Conservation (phyloP, 176 grass and related monocot species). For the Hyparrhenia diplandra region DNA sequence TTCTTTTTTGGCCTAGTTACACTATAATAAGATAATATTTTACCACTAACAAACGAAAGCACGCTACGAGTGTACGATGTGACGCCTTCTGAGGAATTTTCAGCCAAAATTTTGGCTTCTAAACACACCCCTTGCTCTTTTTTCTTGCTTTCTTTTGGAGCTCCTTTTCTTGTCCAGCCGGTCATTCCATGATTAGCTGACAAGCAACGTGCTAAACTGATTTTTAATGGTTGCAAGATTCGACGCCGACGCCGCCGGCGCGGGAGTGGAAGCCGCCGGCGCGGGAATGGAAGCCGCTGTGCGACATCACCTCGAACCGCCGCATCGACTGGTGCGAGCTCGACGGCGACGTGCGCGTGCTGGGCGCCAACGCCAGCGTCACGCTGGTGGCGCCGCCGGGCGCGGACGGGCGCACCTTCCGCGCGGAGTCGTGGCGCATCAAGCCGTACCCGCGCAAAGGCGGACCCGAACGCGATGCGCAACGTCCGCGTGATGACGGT, state of each 20-base stretch:
- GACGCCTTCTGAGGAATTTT: too few species aligned
- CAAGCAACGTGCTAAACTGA: conserved; percentile 16
- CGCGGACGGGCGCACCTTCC: conserved; percentile 34
- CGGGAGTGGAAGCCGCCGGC: too few species aligned
- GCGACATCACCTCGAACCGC: conserved; percentile 57
- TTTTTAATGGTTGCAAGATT: conserved; percentile 22
- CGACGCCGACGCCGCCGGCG: too few species aligned
- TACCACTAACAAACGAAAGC: too few species aligned
- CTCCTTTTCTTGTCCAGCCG: not conserved
- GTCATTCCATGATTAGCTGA: conserved; percentile 12
- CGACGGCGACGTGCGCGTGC: conserved; percentile 69
- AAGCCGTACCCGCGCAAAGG: conserved; percentile 73
- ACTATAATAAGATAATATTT: too few species aligned
- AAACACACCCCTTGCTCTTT: too few species aligned
- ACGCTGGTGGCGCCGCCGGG: conserved; percentile 39
- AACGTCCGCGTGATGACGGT: conserved; percentile 30
- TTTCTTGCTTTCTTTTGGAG: not conserved
- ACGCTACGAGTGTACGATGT: too few species aligned
- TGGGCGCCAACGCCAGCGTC: conserved; percentile 34
- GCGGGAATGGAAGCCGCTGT: conserved; percentile 60
- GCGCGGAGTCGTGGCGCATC: conserved; percentile 54
- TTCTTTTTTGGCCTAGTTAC: too few species aligned
- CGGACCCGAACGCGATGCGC: conserved; percentile 51
- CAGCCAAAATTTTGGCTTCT: too few species aligned
- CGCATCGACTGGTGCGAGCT: conserved; percentile 81